Conservation (phyloP, 2,329 filamentous ascomycete species). For the Pestalotiopsis sp. region DNA sequence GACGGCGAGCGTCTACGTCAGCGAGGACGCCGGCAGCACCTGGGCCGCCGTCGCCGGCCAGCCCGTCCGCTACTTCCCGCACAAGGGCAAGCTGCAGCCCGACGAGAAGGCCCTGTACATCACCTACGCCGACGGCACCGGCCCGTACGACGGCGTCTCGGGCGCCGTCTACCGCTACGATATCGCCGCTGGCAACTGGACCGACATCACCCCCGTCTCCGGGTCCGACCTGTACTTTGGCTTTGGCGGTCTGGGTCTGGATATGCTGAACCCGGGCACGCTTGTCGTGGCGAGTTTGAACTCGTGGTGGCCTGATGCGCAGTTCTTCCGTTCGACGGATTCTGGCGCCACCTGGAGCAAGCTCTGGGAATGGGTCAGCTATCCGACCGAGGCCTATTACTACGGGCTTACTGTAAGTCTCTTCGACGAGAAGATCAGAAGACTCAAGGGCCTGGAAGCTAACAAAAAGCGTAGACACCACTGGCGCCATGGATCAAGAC, state of each 20-base stretch:
- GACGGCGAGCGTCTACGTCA: slow-evolving; percentile 56
- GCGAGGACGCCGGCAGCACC: slow-evolving; percentile 54
- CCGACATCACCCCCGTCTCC: slow-evolving; percentile 57
- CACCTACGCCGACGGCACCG: slow-evolving; percentile 56
- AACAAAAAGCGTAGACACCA: slow-evolving; percentile 30
- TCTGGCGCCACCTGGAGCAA: slow-evolving; percentile 57
- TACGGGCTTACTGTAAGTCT: slow-evolving; percentile 46
- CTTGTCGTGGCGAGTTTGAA: slow-evolving; percentile 60
- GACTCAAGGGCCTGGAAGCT: not conserved
- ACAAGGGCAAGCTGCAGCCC: slow-evolving; percentile 55
- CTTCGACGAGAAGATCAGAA: not conserved
- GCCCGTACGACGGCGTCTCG: slow-evolving; percentile 58
- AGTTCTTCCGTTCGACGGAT: slow-evolving; percentile 58
- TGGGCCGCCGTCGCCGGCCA: slow-evolving; percentile 55
- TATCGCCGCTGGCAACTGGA: slow-evolving; percentile 51
- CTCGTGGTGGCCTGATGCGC: slow-evolving; percentile 62
- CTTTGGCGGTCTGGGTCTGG: slow-evolving; percentile 58
- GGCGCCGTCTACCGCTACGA: slow-evolving; percentile 60
- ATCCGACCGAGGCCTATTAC: slow-evolving; percentile 47
- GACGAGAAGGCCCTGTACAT: slow-evolving; percentile 57
- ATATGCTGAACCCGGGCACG: slow-evolving; percentile 57
- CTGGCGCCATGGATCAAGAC: slow-evolving; percentile 58
- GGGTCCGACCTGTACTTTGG: slow-evolving; percentile 52
- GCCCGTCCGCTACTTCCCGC: slow-evolving; percentile 53
- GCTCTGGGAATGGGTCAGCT: slow-evolving; percentile 55